These are phyloP conservation scores for Kodamaea alishanica DNA, from an alignment of 1,139 yeast species.

Conservation along the genomic window DNA sequence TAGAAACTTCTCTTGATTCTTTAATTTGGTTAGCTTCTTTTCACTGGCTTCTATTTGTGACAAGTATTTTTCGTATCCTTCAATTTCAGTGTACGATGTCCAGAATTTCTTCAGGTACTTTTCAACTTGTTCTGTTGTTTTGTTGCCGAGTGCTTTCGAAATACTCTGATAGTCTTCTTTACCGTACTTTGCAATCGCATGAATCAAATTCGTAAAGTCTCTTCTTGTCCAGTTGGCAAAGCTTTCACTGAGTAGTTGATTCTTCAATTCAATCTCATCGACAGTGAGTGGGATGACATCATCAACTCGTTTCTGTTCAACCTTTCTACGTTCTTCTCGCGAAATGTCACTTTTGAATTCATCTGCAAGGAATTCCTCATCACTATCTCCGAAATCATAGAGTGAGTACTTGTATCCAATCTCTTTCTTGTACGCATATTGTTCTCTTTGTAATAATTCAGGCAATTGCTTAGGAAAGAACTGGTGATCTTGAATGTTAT, in stretches of 20 bases:
- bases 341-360: constrained; percentile 38
- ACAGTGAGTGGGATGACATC: constrained; percentile 69
- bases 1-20: constrained; percentile 64
- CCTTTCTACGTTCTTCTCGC: constrained; percentile 42
- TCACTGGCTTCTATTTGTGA: constrained; percentile 89
- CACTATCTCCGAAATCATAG: constrained; percentile 51
- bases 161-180: constrained; percentile 59
- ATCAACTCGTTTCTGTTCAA: constrained; percentile 66
- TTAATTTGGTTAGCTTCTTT: constrained; percentile 62
- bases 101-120: constrained; percentile 71
- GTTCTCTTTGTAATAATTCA: constrained; percentile 72
- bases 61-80: constrained; percentile 81
- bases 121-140: constrained; percentile 65
- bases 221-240: constrained; percentile 82
- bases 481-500: constrained; percentile 81
- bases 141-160: constrained; percentile 63
- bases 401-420: constrained; percentile 66
- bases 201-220: constrained; percentile 83
- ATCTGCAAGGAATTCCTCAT: constrained; percentile 55
- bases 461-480: constrained; percentile 69
- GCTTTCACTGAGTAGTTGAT: constrained; percentile 57
- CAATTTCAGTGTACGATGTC: constrained; percentile 66
- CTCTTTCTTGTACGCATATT: constrained; percentile 67
- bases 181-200: constrained; percentile 77
- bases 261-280: constrained; percentile 67